Base-by-base conservation (phyloP, 805 yeast species). In the Torulaspora franciscae region DNA sequence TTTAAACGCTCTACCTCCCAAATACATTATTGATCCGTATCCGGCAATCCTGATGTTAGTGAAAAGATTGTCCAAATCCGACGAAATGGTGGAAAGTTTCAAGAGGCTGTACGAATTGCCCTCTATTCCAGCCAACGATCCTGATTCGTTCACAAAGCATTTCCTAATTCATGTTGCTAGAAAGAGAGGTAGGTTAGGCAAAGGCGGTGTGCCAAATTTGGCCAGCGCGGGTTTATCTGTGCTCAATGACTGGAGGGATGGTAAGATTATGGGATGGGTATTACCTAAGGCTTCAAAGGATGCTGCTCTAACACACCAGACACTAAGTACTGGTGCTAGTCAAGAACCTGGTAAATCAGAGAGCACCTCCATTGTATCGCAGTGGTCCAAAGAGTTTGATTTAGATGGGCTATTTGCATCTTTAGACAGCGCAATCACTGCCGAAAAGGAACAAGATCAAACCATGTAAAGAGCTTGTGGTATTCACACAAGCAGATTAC, bases 231-330 rank as follows among this genome's bases (percentile, higher is more conserved):
- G 95, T 29, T 65, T 77, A 57, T 74, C 85, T 29, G 83, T 93
- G 9, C 73, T 93, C 61, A 87, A 79, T 58, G 99, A 93, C 68
- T 93, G 98, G 98, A 81, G 96, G 69, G 97, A 90, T 66, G 99
- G 99, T 47, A 80, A 93, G 63, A 80, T 93, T 57, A 68, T 83
- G 44, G 95, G 97, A 38, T 93, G 96, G 96, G 80, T 86, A 2
- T 68, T 81, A 56, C 95, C 96, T 40, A 83, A 70, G 36, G 71
- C 74, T 27, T 72, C 80, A 9, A 74, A 75, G 55, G 48, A 42
- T 42, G 49, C 57, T 15, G 45, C 58, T 15, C 54, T 58, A 25
- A 52, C 54, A 13, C 60, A 78, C 7, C 48, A 56, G 33, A 65
- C 68, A 19, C 64, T 69, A 14, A 51, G 55, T 39, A 48, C 62